These are phyloP conservation scores for Chondrostereum purpureum DNA, from an alignment of 1,284 basidiomycete species.

Conservation along the genomic window DNA sequence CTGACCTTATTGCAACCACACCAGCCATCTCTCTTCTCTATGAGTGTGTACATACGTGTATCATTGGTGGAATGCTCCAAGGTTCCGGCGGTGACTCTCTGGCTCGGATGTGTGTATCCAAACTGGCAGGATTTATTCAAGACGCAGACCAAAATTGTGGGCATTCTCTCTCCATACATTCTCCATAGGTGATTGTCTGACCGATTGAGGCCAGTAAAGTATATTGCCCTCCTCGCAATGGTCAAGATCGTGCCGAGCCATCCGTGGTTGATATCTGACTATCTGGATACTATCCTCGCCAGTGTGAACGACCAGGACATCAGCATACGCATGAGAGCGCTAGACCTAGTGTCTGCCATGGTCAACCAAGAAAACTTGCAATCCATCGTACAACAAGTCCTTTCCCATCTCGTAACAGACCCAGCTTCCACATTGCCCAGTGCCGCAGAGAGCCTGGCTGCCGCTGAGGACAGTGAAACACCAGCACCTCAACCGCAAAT, in stretches of 20 bases:
- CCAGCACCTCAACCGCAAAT: conserved; percentile 29
- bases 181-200: conserved; percentile 7
- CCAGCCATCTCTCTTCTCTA: conserved; percentile 94
- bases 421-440: conserved; percentile 38
- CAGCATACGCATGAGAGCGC: conserved; percentile 90
- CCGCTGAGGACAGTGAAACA: conserved; percentile 40
- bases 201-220: conserved; percentile 66
- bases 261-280: conserved; percentile 84
- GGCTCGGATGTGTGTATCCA: conserved; percentile 87
- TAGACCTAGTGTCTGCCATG: conserved; percentile 93
- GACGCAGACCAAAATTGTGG: conserved; percentile 93
- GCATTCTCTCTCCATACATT: conserved; percentile 18
- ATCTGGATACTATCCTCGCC: conserved; percentile 87
- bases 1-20: conserved; percentile 92
- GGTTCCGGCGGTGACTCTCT: conserved; percentile 74
- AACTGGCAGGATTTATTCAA: conserved; percentile 86
- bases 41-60: conserved; percentile 97
- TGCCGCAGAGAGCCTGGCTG: conserved; percentile 55
- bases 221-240: conserved; percentile 92
- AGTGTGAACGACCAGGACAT: conserved; percentile 93
- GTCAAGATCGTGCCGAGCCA: conserved; percentile 94
- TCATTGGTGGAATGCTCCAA: conserved; percentile 94
- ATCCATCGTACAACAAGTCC: conserved; percentile 81
- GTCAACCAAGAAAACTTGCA: conserved; percentile 80
- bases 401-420: conserved; percentile 76